Conservation (phyloP, 768 basidiomycete species). For the Kwoniella botswanensis region DNA sequence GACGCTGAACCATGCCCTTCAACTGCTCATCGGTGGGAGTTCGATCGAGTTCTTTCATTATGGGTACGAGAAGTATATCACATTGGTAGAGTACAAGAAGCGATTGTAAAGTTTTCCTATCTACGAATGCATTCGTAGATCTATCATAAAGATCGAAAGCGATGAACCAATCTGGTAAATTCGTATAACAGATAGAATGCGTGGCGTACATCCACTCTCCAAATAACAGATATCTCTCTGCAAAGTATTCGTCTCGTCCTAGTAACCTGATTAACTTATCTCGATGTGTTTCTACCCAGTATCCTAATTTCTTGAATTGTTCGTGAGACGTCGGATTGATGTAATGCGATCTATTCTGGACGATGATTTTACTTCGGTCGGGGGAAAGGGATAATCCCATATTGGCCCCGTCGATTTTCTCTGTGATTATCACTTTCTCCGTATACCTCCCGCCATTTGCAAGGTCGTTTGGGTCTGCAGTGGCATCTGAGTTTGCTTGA, state of each 20-base stretch:
- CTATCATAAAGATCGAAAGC: not conserved
- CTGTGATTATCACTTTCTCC: slow-evolving; percentile 1
- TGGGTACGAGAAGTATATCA: not conserved
- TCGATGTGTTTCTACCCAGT: not conserved
- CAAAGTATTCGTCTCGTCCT: not conserved
- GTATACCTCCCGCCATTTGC: not conserved
- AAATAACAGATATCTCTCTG: not conserved
- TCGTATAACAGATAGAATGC: not conserved
- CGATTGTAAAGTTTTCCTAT: not conserved
- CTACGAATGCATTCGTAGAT: not conserved
- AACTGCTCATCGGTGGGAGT: not conserved
- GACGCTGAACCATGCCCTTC: not conserved
- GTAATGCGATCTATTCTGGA: slow-evolving; percentile 3
- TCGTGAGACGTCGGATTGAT: not conserved
- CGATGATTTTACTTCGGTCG: not conserved
- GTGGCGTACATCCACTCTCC: slow-evolving; percentile 7
- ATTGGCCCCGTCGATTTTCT: slow-evolving; percentile 4
- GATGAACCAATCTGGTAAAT: slow-evolving; percentile 1
- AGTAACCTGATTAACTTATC: not conserved
- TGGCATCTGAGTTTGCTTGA: too few relatives aligned
- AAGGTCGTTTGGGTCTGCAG: too few relatives aligned
- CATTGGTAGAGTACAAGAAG: not conserved
- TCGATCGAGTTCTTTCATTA: not conserved
- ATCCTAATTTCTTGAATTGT: not conserved
- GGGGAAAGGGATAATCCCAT: not conserved